phyloP scores from a whole-genome alignment of 148 eudicot genomes.

The Rhododendron molle region DNA sequence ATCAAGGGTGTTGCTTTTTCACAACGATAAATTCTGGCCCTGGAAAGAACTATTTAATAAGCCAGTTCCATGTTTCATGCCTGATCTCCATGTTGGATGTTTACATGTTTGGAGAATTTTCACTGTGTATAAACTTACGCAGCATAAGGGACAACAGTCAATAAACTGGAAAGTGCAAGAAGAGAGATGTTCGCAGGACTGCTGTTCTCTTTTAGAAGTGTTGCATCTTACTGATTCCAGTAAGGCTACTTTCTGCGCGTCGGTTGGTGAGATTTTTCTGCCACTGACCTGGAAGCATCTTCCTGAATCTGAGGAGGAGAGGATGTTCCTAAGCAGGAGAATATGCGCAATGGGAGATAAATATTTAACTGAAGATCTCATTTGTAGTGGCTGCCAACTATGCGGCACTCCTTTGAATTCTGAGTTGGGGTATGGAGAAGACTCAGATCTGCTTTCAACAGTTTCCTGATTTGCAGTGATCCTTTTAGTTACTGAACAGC shows the following conservation, averaged over 20 bases:
- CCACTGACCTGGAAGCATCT: constrained; percentile 32
- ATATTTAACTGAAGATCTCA: constrained; percentile 58
- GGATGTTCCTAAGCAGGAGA: constrained; percentile 65
- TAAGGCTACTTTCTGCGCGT: constrained; percentile 56
- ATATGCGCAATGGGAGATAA: constrained; percentile 22
- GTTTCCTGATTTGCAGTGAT: not conserved
- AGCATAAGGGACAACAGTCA: constrained; percentile 30
- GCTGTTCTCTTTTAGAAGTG: constrained; percentile 49
- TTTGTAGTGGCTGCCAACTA: constrained; percentile 66
- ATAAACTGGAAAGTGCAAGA: constrained; percentile 70
- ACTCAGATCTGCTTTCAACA: constrained; percentile 4
- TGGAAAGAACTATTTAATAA: not conserved
- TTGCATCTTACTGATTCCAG: constrained; percentile 33
- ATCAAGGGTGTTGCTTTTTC: not conserved
- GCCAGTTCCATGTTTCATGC: not conserved
- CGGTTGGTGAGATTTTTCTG: constrained; percentile 66
- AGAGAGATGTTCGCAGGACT: constrained; percentile 35
- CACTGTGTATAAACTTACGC: not conserved
- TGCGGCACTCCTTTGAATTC: constrained; percentile 58
- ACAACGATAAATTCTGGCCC: not conserved
- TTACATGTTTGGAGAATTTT: not conserved
- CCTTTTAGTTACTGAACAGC: not conserved
- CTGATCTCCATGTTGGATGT: not conserved
- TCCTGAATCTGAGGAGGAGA: constrained; percentile 43
- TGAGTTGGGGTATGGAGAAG: constrained; percentile 36